Percentiles rank a stretch among this genome's conserved stretches.
Evolutionary conservation across 345 rosid genomes (phyloP).

Genomic region (Populus nigra): DNA sequence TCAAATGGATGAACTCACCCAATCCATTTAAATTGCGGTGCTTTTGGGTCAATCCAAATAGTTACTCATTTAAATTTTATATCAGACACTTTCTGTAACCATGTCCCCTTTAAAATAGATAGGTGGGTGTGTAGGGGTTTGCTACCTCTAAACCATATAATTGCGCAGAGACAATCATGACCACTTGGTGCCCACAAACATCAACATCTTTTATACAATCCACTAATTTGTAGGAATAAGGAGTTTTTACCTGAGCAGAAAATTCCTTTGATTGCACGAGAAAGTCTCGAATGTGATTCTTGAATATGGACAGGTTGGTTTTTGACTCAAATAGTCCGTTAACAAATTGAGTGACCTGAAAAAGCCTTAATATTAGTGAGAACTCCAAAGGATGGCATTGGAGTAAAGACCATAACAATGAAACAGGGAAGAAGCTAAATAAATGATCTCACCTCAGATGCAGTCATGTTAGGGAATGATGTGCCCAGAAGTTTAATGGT

Average conservation of each 20-base stretch:
- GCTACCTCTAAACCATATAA: background rate
- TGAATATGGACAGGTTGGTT: constrained; percentile 73
- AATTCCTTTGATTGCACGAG: constrained; percentile 86
- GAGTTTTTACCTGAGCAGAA: constrained; percentile 65
- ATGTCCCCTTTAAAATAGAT: too few relatives aligned
- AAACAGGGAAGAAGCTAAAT: background rate
- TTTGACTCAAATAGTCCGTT: constrained; percentile 77
- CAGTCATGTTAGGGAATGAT: constrained; percentile 96
- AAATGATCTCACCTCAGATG: constrained; percentile 55
- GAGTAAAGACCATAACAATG: background rate
- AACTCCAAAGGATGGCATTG: background rate
- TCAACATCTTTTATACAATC: background rate
- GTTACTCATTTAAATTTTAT: too few relatives aligned
- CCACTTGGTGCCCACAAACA: background rate
- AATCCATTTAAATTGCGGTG: background rate
- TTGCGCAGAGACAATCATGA: background rate
- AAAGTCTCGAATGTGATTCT: constrained; percentile 89
- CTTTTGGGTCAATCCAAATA: too few relatives aligned
- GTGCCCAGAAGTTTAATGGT: constrained; percentile 86
- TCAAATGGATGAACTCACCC: background rate
- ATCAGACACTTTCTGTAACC: too few relatives aligned
- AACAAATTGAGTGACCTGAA: constrained; percentile 89
- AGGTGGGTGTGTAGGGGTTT: too few relatives aligned
- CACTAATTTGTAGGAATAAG: background rate
- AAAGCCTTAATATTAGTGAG: constrained; percentile 10